These are phyloP conservation scores for Vitis amurensis DNA, from an alignment of 164 flowering plant genomes.

Conservation along the genomic window DNA sequence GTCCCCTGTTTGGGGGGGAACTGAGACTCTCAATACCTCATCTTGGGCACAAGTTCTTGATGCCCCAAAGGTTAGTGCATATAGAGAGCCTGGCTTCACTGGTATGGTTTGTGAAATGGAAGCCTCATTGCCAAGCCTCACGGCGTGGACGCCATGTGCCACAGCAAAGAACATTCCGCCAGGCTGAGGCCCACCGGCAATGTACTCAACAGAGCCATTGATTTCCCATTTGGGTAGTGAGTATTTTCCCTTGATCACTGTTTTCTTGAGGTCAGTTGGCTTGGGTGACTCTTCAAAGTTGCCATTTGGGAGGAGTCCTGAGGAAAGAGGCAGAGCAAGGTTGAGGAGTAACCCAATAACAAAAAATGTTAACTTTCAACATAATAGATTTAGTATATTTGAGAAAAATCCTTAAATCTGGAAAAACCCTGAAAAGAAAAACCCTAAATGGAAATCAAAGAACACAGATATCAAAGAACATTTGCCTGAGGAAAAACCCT, in stretches of 20 bases:
- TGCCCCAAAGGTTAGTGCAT: conserved; percentile 85
- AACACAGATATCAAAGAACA: too few relatives aligned
- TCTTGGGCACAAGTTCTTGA: conserved; percentile 96
- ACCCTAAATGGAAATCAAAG: too few relatives aligned
- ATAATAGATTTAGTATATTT: conserved; percentile 1
- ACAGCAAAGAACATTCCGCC: conserved; percentile 87
- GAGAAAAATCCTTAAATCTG: too few relatives aligned
- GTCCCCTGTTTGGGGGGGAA: conserved; percentile 60
- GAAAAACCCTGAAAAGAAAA: too few relatives aligned
- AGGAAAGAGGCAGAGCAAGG: conserved; percentile 9
- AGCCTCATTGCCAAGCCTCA: conserved; percentile 94
- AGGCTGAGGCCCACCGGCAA: conserved; percentile 84
- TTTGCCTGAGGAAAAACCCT: too few relatives aligned
- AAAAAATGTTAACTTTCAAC: conserved; percentile 1
- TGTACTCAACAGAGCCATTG: conserved; percentile 85
- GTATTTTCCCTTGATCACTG: conserved; percentile 52
- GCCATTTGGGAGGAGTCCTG: conserved; percentile 88
- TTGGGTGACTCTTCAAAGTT: conserved; percentile 79
- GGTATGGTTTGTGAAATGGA: conserved; percentile 69
- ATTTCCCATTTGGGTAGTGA: conserved; percentile 86
- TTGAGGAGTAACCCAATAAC: not conserved
- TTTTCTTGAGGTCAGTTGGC: conserved; percentile 53
- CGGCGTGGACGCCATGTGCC: conserved; percentile 79
- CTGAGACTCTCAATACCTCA: conserved; percentile 75
- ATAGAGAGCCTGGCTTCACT: conserved; percentile 56